These are phyloP conservation scores for Nidularia sp. DNA, from an alignment of 768 basidiomycete species.

Conservation along the genomic window DNA sequence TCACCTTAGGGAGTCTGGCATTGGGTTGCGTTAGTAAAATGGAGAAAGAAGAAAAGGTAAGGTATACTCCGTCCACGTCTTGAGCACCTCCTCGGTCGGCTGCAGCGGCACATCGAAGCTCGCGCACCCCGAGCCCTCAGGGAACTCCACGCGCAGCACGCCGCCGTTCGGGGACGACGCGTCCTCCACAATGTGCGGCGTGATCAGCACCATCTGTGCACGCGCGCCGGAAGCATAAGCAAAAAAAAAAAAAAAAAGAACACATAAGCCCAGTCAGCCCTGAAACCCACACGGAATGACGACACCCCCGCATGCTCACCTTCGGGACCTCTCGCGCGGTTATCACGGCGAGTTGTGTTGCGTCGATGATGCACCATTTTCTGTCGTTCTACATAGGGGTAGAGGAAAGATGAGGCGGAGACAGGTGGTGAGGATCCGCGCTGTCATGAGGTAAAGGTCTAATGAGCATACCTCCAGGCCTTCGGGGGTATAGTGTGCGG, in stretches of 20 bases:
- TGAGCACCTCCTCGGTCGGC: conserved; percentile 44
- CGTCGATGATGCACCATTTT: conserved; percentile 66
- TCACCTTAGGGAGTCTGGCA: conserved; percentile 50
- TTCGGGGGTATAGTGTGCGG: conserved; percentile 51
- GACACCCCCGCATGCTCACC: conserved; percentile 35
- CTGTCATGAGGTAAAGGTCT: neutral
- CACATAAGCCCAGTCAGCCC: too few relatives aligned
- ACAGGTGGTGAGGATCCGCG: too few relatives aligned
- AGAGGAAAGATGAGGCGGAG: conserved; percentile 1
- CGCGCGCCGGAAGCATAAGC: too few relatives aligned
- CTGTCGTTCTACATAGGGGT: conserved; percentile 59
- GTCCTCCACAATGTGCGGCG: conserved; percentile 49
- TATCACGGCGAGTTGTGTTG: conserved; percentile 44
- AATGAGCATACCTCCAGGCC: conserved; percentile 56
- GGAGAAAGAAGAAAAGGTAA: neutral
- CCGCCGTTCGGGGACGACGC: conserved; percentile 41
- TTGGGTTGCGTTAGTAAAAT: neutral
- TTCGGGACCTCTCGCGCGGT: conserved; percentile 66
- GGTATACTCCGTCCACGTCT: conserved; percentile 55
- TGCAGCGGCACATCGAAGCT: conserved; percentile 56
- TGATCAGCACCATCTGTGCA: conserved; percentile 62
- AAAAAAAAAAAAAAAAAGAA: too few relatives aligned
- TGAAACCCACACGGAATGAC: neutral
- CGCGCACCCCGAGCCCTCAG: conserved; percentile 51
- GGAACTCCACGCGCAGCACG: conserved; percentile 53